Base-by-base conservation (phyloP, 2,329 filamentous ascomycete species). In the Dendryphion nanum region DNA sequence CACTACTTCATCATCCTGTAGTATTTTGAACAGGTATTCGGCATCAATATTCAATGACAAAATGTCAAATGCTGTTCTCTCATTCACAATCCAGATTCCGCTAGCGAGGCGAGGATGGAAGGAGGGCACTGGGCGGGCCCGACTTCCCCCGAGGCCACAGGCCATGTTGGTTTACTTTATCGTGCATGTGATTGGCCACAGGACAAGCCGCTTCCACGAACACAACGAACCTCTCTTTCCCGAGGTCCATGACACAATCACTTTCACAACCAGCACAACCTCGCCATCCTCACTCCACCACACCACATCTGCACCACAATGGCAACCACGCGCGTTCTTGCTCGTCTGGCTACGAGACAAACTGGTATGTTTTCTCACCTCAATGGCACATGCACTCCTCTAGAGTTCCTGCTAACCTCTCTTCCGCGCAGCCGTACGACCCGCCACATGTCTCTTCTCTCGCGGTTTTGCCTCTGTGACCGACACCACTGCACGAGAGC, bases 401-500 rank as follows among this genome's bases (percentile, higher is more conserved):
- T 31, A 30, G 31, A 13, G 15, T 33, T 32, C 34, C 31, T 23
- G 32, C 20, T 33, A 35, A 23, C 12, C 32, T 21, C 30, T 16
- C 26, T 40, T 33, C 46, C 44, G 48, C 42, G 46, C 48, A 61
- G 63, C 59, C 53, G 50, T 64, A 37, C 52, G 60, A 30, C 55
- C 62, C 37, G 59, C 63, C 41, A 26, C 23, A 8, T 26, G 10
- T 26, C 48, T 61, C 50, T 63, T 63, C 53, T 51, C 59, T 33
- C 62, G 64, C 38, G 54, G 57, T 43, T 62, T 67, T 38, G 64
- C 64, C 57, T 66, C 64, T 38, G 62, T 67, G 30, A 50, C 40
- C 48, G 61, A 64, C 44, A 50, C 55, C 28, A 35, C 48, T 30
- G 51, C 59, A 35, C 55, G 57, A 44, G 60, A 63, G 28, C 61